Evolutionary conservation across 768 basidiomycete species (phyloP).

Genomic region (Boletus speciosus): DNA sequence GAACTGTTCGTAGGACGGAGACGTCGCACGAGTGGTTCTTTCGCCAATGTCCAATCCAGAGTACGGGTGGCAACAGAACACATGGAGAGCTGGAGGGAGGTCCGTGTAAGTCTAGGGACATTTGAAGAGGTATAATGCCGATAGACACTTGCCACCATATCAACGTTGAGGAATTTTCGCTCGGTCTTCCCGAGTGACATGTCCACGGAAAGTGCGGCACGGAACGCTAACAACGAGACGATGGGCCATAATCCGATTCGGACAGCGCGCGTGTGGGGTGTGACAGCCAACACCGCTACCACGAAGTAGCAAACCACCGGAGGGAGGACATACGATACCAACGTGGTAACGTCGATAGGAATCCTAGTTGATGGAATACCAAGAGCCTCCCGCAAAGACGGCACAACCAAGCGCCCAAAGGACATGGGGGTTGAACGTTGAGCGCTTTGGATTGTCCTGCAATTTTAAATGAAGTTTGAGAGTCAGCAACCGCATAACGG

Average conservation of each 20-base stretch:
- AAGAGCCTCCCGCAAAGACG: background rate
- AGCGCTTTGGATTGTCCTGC: background rate
- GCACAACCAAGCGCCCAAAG: background rate
- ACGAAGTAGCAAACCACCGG: constrained; percentile 43
- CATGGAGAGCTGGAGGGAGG: constrained; percentile 14
- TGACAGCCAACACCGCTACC: constrained; percentile 47
- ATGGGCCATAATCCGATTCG: constrained; percentile 48
- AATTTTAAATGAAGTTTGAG: background rate
- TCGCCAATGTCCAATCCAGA: constrained; percentile 15
- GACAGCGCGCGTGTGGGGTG: constrained; percentile 40
- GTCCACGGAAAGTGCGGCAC: constrained; percentile 29
- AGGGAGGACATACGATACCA: constrained; percentile 40
- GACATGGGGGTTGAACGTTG: background rate
- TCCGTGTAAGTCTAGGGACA: background rate
- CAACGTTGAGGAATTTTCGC: constrained; percentile 1
- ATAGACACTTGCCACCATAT: constrained; percentile 9
- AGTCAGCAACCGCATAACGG: too few species aligned
- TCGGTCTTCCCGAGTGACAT: constrained; percentile 3
- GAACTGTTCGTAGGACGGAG: constrained; percentile 2
- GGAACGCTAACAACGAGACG: constrained; percentile 40
- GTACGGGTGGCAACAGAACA: constrained; percentile 6
- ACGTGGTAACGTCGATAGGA: constrained; percentile 32
- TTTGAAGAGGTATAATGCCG: background rate
- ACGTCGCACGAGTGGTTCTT: constrained; percentile 13
- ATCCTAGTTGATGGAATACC: constrained; percentile 4